Evolutionary conservation across 441 rosid genomes (phyloP).

Genomic region (Pelargonium myrrhifolium): DNA sequence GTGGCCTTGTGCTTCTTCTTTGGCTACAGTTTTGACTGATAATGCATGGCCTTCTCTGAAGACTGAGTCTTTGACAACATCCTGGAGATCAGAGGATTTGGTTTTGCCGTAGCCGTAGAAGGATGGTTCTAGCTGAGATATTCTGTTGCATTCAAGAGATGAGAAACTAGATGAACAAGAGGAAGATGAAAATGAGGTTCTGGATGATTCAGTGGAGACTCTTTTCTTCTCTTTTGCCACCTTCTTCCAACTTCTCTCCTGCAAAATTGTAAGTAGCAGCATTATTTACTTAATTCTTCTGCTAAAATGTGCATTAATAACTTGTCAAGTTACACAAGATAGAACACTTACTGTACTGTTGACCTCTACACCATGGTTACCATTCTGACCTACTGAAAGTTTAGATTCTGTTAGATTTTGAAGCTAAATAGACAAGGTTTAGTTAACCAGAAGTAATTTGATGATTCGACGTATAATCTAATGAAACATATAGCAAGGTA

Average conservation of each 20-base stretch:
- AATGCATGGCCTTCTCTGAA: constrained; percentile 49
- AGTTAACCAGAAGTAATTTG: background rate
- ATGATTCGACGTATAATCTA: background rate
- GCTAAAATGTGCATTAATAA: background rate
- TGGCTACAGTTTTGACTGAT: constrained; percentile 32
- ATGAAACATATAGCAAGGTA: too few species aligned
- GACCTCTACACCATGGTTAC: constrained; percentile 30
- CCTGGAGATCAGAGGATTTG: constrained; percentile 42
- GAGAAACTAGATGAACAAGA: constrained; percentile 68
- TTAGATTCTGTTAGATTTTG: background rate
- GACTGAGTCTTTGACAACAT: constrained; percentile 30
- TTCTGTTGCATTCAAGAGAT: constrained; percentile 45
- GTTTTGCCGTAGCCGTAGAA: constrained; percentile 24
- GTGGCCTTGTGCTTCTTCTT: constrained; percentile 27
- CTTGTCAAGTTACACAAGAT: background rate
- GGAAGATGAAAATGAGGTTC: constrained; percentile 67
- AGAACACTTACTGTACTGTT: constrained; percentile 38
- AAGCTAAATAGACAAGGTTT: background rate
- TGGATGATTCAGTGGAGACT: constrained; percentile 63
- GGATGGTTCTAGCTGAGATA: constrained; percentile 42
- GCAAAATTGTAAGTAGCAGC: constrained; percentile 26
- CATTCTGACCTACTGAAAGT: constrained; percentile 41
- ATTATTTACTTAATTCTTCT: constrained; percentile 13
- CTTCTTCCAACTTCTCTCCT: constrained; percentile 54
- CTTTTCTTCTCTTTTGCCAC: constrained; percentile 48